phyloP scores from a whole-genome alignment of 805 yeast species.

The Kodamaea sagamina region DNA sequence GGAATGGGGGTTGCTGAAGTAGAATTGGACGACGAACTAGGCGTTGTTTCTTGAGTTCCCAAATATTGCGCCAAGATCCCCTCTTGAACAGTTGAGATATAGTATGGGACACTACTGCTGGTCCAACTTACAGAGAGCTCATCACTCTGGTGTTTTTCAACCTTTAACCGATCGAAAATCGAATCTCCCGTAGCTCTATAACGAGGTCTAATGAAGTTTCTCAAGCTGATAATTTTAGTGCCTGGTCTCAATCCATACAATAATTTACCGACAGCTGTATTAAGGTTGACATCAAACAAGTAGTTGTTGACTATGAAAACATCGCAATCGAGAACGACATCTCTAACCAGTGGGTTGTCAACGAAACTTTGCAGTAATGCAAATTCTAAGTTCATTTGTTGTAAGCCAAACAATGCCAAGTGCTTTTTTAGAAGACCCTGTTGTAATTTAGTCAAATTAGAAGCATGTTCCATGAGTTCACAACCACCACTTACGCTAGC shows the following conservation, averaged over 20 bases:
- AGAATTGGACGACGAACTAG: not conserved
- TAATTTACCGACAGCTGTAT: constrained; percentile 64
- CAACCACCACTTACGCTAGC: constrained; percentile 79
- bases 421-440: constrained; percentile 57
- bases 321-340: constrained; percentile 60
- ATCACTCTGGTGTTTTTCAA: constrained; percentile 61
- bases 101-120: constrained; percentile 76
- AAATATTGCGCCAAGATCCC: constrained; percentile 38
- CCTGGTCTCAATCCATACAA: constrained; percentile 69
- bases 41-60: not conserved
- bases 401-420: constrained; percentile 63
- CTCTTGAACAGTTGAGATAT: constrained; percentile 65
- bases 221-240: constrained; percentile 74
- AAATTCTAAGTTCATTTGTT: constrained; percentile 55
- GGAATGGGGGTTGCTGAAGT: not conserved
- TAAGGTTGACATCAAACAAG: constrained; percentile 75
- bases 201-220: constrained; percentile 77
- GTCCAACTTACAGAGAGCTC: constrained; percentile 89
- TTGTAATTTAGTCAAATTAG: constrained; percentile 65
- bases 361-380: constrained; percentile 73
- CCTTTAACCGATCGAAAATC: constrained; percentile 64
- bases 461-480: constrained; percentile 85
- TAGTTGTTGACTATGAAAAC: constrained; percentile 82
- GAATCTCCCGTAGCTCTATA: constrained; percentile 61
- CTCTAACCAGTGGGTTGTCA: constrained; percentile 56